Conservation (phyloP, 1,284 basidiomycete species). For the Hypsizygus ulmarius region DNA sequence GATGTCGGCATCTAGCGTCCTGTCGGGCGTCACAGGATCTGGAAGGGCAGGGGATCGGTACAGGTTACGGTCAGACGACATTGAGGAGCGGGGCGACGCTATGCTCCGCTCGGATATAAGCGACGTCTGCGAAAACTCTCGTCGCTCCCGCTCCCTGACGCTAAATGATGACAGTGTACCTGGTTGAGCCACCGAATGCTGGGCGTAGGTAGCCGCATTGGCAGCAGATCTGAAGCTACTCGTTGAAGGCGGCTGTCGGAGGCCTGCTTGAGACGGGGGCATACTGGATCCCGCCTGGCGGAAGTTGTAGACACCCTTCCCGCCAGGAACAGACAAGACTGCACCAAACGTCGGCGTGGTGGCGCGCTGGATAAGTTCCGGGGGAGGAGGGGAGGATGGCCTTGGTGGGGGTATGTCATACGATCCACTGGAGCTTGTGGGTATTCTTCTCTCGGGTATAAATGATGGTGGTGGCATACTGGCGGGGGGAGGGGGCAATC, state of each 20-base stretch:
- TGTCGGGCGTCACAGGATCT: conserved; percentile 41
- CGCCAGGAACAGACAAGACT: conserved; percentile 56
- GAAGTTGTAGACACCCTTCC: conserved; percentile 40
- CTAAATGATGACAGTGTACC: conserved; percentile 43
- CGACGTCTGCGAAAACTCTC: conserved; percentile 63
- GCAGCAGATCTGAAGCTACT: conserved; percentile 77
- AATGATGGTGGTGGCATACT: conserved; percentile 75
- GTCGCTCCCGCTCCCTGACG: conserved; percentile 46
- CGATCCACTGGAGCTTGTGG: conserved; percentile 48
- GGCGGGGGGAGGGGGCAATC: conserved; percentile 70
- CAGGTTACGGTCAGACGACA: conserved; percentile 69
- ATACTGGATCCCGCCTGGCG: conserved; percentile 67
- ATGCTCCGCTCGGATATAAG: conserved; percentile 63
- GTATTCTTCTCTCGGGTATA: conserved; percentile 65
- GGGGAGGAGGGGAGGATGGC: conserved; percentile 85
- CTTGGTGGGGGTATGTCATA: conserved; percentile 70
- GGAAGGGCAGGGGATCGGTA: conserved; percentile 30
- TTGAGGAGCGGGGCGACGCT: conserved; percentile 70
- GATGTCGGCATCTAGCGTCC: conserved; percentile 33
- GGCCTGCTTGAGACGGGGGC: conserved; percentile 59
- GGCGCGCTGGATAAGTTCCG: conserved; percentile 83
- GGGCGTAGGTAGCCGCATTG: conserved; percentile 51
- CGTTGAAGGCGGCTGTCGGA: conserved; percentile 75
- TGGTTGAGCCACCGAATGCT: conserved; percentile 39
- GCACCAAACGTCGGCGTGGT: conserved; percentile 77